Percentiles rank a stretch among this genome's conserved stretches.
phyloP scores from a whole-genome alignment of 495 filamentous ascomycete genomes.

The Trichoderma orchidacearum region DNA sequence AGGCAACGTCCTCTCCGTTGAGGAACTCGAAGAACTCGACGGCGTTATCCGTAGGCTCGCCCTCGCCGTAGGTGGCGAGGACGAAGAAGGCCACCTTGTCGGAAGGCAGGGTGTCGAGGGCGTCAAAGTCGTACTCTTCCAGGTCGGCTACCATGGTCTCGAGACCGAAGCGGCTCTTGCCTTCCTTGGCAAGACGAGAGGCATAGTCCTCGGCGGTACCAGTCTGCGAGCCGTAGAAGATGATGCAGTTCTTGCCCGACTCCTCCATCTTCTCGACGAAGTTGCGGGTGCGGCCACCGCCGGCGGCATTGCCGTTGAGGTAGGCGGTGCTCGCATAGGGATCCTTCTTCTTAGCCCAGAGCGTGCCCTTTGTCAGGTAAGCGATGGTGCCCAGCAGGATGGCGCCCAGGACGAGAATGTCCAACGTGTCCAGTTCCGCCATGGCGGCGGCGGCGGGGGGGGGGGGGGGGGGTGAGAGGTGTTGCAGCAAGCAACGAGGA shows the following conservation, averaged over 20 bases:
- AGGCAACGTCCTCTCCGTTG: constrained; percentile 62
- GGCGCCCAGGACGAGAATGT: constrained; percentile 75
- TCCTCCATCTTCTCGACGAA: constrained; percentile 95
- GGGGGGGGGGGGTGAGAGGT: neutral
- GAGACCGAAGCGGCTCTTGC: constrained; percentile 86
- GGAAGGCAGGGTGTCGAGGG: constrained; percentile 73
- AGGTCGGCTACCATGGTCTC: constrained; percentile 98
- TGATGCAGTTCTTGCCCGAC: constrained; percentile 88
- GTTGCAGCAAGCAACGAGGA: neutral
- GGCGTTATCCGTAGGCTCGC: constrained; percentile 96
- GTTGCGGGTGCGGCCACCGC: constrained; percentile 79
- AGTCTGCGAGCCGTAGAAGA: constrained; percentile 97
- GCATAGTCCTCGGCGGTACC: constrained; percentile 98
- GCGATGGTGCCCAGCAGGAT: constrained; percentile 79
- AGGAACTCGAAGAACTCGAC: constrained; percentile 99
- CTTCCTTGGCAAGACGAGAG: constrained; percentile 93
- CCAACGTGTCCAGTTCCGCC: constrained; percentile 93
- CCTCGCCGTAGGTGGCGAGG: constrained; percentile 94
- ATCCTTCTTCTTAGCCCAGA: constrained; percentile 80
- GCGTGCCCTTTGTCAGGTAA: constrained; percentile 93
- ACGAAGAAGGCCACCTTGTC: constrained; percentile 94
- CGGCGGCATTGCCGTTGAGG: constrained; percentile 52
- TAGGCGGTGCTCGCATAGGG: constrained; percentile 61
- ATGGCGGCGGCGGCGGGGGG: constrained; percentile 33
- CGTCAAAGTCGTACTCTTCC: constrained; percentile 96